These are phyloP conservation scores for Pyrenula massariospora DNA, from an alignment of 495 filamentous ascomycete species.

Conservation along the genomic window DNA sequence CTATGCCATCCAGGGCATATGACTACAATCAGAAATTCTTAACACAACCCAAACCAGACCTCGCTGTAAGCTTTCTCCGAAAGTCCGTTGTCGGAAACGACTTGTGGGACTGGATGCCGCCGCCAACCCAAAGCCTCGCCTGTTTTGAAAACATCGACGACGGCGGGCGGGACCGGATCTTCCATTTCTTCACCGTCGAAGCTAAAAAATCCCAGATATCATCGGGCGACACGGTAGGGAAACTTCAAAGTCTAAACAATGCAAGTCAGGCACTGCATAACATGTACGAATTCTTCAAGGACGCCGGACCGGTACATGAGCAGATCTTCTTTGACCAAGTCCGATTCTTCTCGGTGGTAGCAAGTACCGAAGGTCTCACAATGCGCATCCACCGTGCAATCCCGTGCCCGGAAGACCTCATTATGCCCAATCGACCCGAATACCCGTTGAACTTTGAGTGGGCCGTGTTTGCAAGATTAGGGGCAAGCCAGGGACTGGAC, in stretches of 20 bases:
- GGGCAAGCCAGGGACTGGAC: not conserved
- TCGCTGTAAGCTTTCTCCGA: not conserved
- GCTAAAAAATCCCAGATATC: not conserved
- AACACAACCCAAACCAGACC: slow-evolving; percentile 2
- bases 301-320: slow-evolving; percentile 1
- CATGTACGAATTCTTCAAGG: slow-evolving; percentile 9
- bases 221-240: not conserved
- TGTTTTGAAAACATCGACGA: not conserved
- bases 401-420: not conserved
- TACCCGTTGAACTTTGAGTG: not conserved
- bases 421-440: not conserved
- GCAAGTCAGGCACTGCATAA: slow-evolving; percentile 11
- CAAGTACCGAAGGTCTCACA: slow-evolving; percentile 1
- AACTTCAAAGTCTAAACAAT: slow-evolving; percentile 4
- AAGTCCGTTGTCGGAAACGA: not conserved
- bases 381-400: slow-evolving; percentile 1
- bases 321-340: slow-evolving; percentile 4
- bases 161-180: not conserved
- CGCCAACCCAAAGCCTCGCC: slow-evolving; percentile 1
- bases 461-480: not conserved
- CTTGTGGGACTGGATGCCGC: not conserved
- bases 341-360: slow-evolving; percentile 3
- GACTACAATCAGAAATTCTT: not conserved
- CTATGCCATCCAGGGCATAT: slow-evolving; percentile 2
- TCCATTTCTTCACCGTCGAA: slow-evolving; percentile 5